Evolutionary conservation across 2,329 filamentous ascomycete genomes (phyloP), one percentile per base, ranked within the genome.

Genomic region (Cladorrhinum sp.): DNA sequence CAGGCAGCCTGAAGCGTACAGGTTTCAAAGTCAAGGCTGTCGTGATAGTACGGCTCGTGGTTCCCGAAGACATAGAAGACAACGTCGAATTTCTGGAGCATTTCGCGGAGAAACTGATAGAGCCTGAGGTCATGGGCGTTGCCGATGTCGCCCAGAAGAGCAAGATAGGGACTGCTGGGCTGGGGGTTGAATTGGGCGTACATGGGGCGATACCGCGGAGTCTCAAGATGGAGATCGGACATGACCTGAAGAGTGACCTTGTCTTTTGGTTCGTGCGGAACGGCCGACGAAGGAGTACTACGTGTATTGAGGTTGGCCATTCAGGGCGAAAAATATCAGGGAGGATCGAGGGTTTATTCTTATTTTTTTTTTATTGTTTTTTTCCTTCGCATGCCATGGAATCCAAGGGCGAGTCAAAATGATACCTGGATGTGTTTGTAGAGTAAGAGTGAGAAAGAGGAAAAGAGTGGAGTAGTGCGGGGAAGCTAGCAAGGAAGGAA

Each of bases 191-290:
- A 86, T 21, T 72, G 20, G 33, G 82, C 78, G 68, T 86, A 86
- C 26, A 30, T 30, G 26, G 26, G 26, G 26, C 26, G 26, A 30
- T 30, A 30, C 26, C 26, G 26, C 26, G 26, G 26, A 10, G 26
- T 30, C 67, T 86, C 82, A 7, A 86, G 75, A 62, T 86, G 83
- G 2, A 87, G 74, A 69, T 86, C 83, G 0, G 83, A 85, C n/a
- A 86, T 60, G 52, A 86, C 77, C 64, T 85, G 76, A 18, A 78
- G 26, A 30, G 26, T 30, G 26, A 30, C 26, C 26, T 30, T 30
- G 26, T 30, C 26, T 30, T 30, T 30, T 30, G 26, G 26, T 30
- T 30, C 26, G 26, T 30, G 26, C 26, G 26, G 26, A 30, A 30
- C 26, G 26, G 26, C 26, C 26, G 26, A 30, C 26, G 26, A 30